Conservation (phyloP, 805 yeast genomes). For the Wickerhamiella bombiphila region DNA sequence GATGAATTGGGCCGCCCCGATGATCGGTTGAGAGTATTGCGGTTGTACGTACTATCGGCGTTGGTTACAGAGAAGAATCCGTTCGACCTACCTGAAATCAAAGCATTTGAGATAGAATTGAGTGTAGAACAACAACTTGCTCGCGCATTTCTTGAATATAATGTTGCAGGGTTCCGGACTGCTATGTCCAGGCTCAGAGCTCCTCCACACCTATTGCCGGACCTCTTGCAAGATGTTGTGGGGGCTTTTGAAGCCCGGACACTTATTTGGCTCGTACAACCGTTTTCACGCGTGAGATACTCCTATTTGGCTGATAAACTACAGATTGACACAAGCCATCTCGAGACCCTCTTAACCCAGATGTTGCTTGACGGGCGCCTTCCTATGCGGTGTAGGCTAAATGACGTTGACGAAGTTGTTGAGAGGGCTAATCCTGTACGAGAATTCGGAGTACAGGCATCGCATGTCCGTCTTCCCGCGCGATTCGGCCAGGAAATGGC, state of each 20-base stretch:
- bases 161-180: slow-evolving; percentile 14
- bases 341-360: slow-evolving; percentile 15
- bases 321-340: slow-evolving; percentile 10
- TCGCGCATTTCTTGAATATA: slow-evolving; percentile 22
- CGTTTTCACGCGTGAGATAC: slow-evolving; percentile 20
- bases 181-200: slow-evolving; percentile 6
- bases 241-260: slow-evolving; percentile 19
- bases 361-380: slow-evolving; percentile 21
- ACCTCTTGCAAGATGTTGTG: slow-evolving; percentile 17
- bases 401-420: slow-evolving; percentile 11
- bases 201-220: too few species aligned
- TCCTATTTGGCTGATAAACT: slow-evolving; percentile 18
- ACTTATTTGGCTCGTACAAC: slow-evolving; percentile 20
- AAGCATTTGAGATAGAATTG: slow-evolving; percentile 31
- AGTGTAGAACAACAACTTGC: slow-evolving; percentile 22
- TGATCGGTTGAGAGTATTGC: slow-evolving; percentile 41
- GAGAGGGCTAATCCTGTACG: background rate
- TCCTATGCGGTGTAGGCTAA: slow-evolving; percentile 20
- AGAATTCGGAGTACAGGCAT: background rate
- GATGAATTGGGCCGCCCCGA: slow-evolving; percentile 50
- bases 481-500: background rate
- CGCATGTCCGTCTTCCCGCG: background rate
- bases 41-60: slow-evolving; percentile 38
- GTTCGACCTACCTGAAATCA: slow-evolving; percentile 58
- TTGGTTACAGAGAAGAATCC: slow-evolving; percentile 58